Percentiles rank a stretch among this genome's conserved stretches.
Conservation (phyloP, 805 yeast species). For the Suhomyces emberorum region DNA sequence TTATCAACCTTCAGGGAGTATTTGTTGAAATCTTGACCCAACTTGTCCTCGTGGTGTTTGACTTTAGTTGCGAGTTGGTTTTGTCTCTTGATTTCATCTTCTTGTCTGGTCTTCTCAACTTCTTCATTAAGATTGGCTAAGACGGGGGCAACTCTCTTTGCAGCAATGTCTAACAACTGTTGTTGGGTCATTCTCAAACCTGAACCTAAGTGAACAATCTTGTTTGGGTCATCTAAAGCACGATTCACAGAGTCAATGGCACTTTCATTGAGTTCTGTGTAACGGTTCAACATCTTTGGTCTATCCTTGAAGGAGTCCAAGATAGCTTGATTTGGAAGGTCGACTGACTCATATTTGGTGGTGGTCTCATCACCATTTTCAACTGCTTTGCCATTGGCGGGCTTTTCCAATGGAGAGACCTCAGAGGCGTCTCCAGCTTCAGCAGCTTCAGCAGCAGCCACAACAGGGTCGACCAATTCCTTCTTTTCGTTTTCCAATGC, state of each 20-base stretch:
- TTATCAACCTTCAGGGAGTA: constrained; percentile 36
- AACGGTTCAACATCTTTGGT: constrained; percentile 47
- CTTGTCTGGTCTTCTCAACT: constrained; percentile 42
- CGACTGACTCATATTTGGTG: constrained; percentile 34
- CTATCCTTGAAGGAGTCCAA: constrained; percentile 41
- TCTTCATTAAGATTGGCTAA: constrained; percentile 49
- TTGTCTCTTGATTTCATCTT: constrained; percentile 42
- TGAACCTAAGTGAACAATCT: constrained; percentile 50
- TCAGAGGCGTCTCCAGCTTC: constrained; percentile 10
- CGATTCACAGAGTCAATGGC: constrained; percentile 46
- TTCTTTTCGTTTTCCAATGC: not conserved
- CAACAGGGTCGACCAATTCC: constrained; percentile 9
- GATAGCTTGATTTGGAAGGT: constrained; percentile 33
- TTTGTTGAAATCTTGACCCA: constrained; percentile 35
- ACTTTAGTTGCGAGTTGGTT: constrained; percentile 36
- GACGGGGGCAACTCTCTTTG: constrained; percentile 53
- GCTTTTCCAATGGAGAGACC: too few species aligned
- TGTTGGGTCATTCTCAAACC: constrained; percentile 54
- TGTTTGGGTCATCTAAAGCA: constrained; percentile 46
- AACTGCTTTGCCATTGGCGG: not conserved
- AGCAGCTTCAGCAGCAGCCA: constrained; percentile 9
- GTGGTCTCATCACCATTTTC: too few species aligned
- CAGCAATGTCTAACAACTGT: constrained; percentile 54
- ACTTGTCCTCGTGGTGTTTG: constrained; percentile 32
- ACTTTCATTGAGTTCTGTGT: constrained; percentile 46